Evolutionary conservation across 192 early-diverging fungal species (phyloP).

Genomic region (Phlyctochytrium planicorne): DNA sequence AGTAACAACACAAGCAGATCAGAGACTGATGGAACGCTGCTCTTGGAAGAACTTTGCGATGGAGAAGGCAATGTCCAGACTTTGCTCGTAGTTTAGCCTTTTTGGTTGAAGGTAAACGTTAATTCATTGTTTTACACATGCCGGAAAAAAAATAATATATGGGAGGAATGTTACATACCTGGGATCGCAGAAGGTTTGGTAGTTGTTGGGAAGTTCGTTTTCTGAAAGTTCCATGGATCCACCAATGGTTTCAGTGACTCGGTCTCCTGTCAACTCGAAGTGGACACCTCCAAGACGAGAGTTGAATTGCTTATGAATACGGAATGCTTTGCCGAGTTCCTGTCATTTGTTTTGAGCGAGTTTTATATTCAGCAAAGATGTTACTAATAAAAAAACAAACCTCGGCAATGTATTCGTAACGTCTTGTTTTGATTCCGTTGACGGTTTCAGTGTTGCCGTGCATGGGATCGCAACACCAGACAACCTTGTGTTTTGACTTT

Average conservation of each 20-base stretch:
- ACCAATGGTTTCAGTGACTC: slow-evolving; percentile 91
- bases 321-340: slow-evolving; percentile 82
- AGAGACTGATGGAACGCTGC: slow-evolving; percentile 30
- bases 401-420: slow-evolving; percentile 84
- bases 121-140: background rate
- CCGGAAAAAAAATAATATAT: slow-evolving; percentile 6
- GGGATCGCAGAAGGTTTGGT: slow-evolving; percentile 96
- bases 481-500: slow-evolving; percentile 78
- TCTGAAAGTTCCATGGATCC: slow-evolving; percentile 95
- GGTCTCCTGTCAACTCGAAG: slow-evolving; percentile 93
- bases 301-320: slow-evolving; percentile 72
- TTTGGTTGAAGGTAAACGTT: background rate
- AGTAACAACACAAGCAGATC: too few relatives aligned
- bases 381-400: slow-evolving; percentile 34
- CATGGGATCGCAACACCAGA: slow-evolving; percentile 97
- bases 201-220: slow-evolving; percentile 80
- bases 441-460: slow-evolving; percentile 95
- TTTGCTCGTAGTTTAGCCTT: slow-evolving; percentile 95
- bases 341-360: too few relatives aligned
- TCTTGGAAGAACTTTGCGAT: slow-evolving; percentile 82
- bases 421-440: slow-evolving; percentile 86
- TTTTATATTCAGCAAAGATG: slow-evolving; percentile 3
- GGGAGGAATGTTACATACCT: slow-evolving; percentile 44
- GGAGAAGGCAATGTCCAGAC: slow-evolving; percentile 93
- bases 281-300: slow-evolving; percentile 91